Base-by-base conservation (phyloP, 768 basidiomycete genomes). In the Collybia sp. region DNA sequence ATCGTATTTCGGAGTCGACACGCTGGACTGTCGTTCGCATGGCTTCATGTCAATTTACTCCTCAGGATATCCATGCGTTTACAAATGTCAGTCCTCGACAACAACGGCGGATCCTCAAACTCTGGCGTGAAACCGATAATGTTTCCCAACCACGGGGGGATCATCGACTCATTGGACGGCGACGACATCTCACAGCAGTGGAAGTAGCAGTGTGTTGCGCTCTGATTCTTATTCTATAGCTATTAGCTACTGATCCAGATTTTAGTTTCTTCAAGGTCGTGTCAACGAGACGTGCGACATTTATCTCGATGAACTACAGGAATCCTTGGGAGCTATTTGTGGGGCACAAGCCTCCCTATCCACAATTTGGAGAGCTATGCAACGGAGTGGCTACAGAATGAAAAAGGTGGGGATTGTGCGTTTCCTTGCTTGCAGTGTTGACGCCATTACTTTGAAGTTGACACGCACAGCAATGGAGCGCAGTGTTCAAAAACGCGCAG, bases 251-350 rank as follows among this genome's bases (percentile, higher is more conserved):
- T 43, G 5, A 44, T 44, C 4, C 42, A 19, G 31, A 10, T 10
- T 10, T 34, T 34, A 34, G 33, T 34, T 34, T 34, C 33, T 34
- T 34, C 44, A 34, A 34, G 33, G 33, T 15, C 33, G 33, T 10
- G 40, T 58, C 19, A 47, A 52, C 19, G 17, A 34, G 8, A 46
- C 25, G 16, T 62, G 61, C 15, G 61, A 66, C 43, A 56, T 59
- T 15, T 61, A 52, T 20, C 54, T 66, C 4, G 44, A 53, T 20
- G 67, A 69, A 52, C 43, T 68, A 13, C 59, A 53, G 40, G 42
- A 53, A 0, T 44, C 47, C 10, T 50, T 67, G 8, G 18, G 36
- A 20, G 53, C 51, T 5, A 44, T 18, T 1, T 55, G 50, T 38
- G 60, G 57, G 1, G 38, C 55, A 3, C 12, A 30, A 20, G 53